Percentiles rank a stretch among this genome's conserved stretches.
Evolutionary conservation across 345 rosid genomes (phyloP).

Genomic region (Geranium brycei): DNA sequence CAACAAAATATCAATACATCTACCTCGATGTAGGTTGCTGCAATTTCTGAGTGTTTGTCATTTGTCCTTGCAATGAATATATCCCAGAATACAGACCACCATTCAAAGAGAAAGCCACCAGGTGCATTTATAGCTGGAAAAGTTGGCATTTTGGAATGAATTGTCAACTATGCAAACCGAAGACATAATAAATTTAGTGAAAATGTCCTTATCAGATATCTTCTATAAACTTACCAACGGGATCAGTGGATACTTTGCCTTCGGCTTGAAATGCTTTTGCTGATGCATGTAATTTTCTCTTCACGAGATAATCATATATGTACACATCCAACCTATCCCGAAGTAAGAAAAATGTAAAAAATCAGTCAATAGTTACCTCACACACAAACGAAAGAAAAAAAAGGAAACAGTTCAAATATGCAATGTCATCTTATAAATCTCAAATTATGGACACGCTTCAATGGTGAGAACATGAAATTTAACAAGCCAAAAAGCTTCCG

Average conservation of each 20-base stretch:
- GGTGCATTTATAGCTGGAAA: constrained; percentile 54
- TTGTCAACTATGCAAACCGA: constrained; percentile 6
- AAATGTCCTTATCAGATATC: not conserved
- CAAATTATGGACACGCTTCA: too few species aligned
- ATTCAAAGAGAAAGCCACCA: constrained; percentile 56
- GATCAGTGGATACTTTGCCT: constrained; percentile 41
- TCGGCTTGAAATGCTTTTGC: constrained; percentile 56
- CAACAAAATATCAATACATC: not conserved
- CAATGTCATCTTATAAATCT: too few species aligned
- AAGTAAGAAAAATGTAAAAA: not conserved
- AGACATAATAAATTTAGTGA: not conserved
- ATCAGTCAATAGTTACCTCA: not conserved
- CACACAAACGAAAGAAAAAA: not conserved
- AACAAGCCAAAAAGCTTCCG: too few species aligned
- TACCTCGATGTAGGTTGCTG: constrained; percentile 50
- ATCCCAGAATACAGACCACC: constrained; percentile 89
- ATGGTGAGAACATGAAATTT: too few species aligned
- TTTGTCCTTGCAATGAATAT: constrained; percentile 43
- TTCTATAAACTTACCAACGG: constrained; percentile 37
- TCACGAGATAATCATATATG: constrained; percentile 49
- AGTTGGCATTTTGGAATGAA: constrained; percentile 3
- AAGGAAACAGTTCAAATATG: too few species aligned
- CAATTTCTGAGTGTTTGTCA: constrained; percentile 45
- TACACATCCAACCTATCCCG: constrained; percentile 58
- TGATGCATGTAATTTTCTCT: constrained; percentile 47